Evolutionary conservation across 257 asterid species (phyloP).

Genomic region (Mentha longifolia): DNA sequence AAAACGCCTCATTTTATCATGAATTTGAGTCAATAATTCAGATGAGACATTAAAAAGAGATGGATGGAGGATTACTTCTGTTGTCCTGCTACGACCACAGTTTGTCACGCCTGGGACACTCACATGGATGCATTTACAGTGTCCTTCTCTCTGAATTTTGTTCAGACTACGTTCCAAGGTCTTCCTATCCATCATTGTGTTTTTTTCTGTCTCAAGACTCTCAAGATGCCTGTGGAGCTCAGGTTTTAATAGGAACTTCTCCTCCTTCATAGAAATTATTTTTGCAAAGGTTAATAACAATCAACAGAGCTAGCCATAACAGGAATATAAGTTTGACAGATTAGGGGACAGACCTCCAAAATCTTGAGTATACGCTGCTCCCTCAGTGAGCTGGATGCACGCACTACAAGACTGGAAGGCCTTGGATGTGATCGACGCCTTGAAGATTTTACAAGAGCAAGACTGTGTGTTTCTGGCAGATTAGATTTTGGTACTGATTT

Average conservation of each 20-base stretch:
- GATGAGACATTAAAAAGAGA: constrained; percentile 57
- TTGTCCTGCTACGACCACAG: constrained; percentile 68
- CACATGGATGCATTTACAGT: constrained; percentile 69
- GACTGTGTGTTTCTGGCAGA: constrained; percentile 39
- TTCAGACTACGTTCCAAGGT: constrained; percentile 74
- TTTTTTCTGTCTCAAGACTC: constrained; percentile 69
- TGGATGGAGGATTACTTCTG: constrained; percentile 84
- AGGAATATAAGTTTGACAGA: constrained; percentile 31
- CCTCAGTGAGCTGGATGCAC: constrained; percentile 62
- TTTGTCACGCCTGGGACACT: constrained; percentile 80
- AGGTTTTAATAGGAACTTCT: constrained; percentile 78
- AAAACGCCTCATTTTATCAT: constrained; percentile 72
- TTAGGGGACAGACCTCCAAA: constrained; percentile 69
- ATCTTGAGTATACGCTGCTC: constrained; percentile 81
- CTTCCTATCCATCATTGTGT: constrained; percentile 69
- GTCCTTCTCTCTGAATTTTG: constrained; percentile 86
- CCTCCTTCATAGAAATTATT: constrained; percentile 65
- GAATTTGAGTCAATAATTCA: constrained; percentile 72
- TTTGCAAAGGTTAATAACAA: constrained; percentile 30
- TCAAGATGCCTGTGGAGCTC: constrained; percentile 84
- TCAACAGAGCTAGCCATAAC: constrained; percentile 32
- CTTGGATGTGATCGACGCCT: constrained; percentile 53
- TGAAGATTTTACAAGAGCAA: constrained; percentile 47
- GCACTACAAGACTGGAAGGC: constrained; percentile 62
- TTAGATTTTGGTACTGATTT: constrained; percentile 36